phyloP scores from a whole-genome alignment of 192 early-diverging fungal species.

The Podila verticillata region DNA sequence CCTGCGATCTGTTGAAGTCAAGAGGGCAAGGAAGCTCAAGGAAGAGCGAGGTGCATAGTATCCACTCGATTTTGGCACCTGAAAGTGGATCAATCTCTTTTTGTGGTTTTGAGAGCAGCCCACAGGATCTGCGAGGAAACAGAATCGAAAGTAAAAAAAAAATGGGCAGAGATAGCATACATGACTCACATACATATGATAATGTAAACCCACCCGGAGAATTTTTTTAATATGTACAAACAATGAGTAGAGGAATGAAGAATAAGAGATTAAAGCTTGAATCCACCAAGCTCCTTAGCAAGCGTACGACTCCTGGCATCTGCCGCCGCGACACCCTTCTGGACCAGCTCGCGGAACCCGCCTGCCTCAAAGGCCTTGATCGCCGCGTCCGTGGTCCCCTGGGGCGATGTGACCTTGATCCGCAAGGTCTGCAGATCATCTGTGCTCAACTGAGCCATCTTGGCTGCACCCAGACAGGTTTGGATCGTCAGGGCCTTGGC shows the following conservation, averaged over 20 bases:
- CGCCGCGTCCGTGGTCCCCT: constrained; percentile 95
- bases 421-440: constrained; percentile 82
- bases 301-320: constrained; percentile 75
- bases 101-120: not conserved
- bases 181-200: constrained; percentile 9
- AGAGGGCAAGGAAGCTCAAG: too few relatives aligned
- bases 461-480: constrained; percentile 93
- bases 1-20: too few relatives aligned
- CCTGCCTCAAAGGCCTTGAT: constrained; percentile 79
- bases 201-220: constrained; percentile 5
- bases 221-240: constrained; percentile 11
- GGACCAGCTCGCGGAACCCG: constrained; percentile 63
- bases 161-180: not conserved
- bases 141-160: not conserved
- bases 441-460: constrained; percentile 77
- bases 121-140: not conserved
- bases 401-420: constrained; percentile 90
- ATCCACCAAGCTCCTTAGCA: constrained; percentile 67
- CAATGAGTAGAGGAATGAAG: not conserved
- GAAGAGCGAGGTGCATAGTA: not conserved
- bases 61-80: not conserved
- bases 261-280: constrained; percentile 11
- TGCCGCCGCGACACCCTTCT: constrained; percentile 73
- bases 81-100: not conserved
- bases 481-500: constrained; percentile 88